Percentiles rank a stretch among this genome's conserved stretches.
Conservation (phyloP, 2,329 filamentous ascomycete genomes). For the Herpotrichia juniperi region DNA sequence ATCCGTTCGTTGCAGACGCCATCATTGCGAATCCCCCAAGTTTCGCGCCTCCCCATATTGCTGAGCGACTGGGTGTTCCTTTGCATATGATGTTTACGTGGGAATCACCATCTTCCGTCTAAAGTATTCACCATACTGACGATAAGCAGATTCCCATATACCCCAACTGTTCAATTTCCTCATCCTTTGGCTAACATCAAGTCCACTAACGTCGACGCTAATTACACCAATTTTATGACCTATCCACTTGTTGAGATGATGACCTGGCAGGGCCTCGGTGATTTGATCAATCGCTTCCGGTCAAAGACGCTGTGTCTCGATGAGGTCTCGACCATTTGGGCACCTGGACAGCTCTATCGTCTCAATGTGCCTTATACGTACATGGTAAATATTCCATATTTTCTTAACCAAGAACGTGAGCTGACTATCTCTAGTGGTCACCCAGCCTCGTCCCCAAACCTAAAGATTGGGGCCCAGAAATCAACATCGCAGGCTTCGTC, state of each 20-base stretch:
- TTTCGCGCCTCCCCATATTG: slow-evolving; percentile 77
- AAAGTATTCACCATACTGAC: slow-evolving; percentile 20
- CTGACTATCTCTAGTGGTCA: slow-evolving; percentile 48
- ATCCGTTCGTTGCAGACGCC: slow-evolving; percentile 81
- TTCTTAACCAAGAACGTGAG: background rate
- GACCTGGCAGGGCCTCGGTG: slow-evolving; percentile 68
- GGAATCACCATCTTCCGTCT: slow-evolving; percentile 61
- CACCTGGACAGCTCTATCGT: slow-evolving; percentile 73
- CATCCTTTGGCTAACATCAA: slow-evolving; percentile 80
- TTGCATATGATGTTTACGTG: slow-evolving; percentile 89
- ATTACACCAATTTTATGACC: slow-evolving; percentile 79
- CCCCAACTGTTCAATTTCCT: slow-evolving; percentile 75
- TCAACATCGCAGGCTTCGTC: slow-evolving; percentile 79
- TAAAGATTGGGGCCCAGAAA: slow-evolving; percentile 69
- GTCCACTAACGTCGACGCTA: slow-evolving; percentile 71
- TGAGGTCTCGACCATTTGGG: slow-evolving; percentile 77
- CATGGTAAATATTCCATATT: slow-evolving; percentile 42
- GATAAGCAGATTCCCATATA: slow-evolving; percentile 68
- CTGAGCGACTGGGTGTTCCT: slow-evolving; percentile 75
- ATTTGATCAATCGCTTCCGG: slow-evolving; percentile 77
- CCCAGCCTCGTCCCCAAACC: slow-evolving; percentile 71
- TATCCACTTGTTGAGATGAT: slow-evolving; percentile 85
- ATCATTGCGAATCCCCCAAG: slow-evolving; percentile 82
- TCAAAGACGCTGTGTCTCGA: slow-evolving; percentile 72
- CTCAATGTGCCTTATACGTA: slow-evolving; percentile 79